phyloP scores from a whole-genome alignment of 441 rosid genomes.

The Eruca vesicaria region DNA sequence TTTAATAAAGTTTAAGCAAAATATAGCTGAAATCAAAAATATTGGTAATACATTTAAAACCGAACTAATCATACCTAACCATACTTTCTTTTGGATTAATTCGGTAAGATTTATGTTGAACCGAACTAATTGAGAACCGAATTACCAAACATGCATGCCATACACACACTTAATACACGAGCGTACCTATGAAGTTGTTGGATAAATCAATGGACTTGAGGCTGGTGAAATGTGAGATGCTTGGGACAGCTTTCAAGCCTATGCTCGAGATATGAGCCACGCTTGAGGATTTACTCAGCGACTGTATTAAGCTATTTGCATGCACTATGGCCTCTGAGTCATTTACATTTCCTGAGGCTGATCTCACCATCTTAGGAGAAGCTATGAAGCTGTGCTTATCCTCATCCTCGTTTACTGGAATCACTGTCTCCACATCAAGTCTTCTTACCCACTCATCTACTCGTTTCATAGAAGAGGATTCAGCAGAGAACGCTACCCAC shows the following conservation, averaged over 20 bases:
- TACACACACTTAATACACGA: background rate
- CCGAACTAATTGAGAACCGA: no score
- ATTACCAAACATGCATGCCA: background rate
- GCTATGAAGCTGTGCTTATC: conserved; percentile 40
- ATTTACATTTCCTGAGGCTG: conserved; percentile 35
- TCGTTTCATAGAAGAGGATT: conserved; percentile 64
- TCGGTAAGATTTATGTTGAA: no score
- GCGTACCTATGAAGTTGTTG: conserved; percentile 76
- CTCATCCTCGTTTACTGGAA: conserved; percentile 37
- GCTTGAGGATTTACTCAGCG: conserved; percentile 78
- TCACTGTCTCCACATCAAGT: conserved; percentile 41
- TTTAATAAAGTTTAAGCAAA: no score
- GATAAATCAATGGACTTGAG: conserved; percentile 86
- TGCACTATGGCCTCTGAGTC: conserved; percentile 61
- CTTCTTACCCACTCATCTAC: conserved; percentile 86
- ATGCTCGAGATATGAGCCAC: conserved; percentile 78
- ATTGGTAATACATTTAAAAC: no score
- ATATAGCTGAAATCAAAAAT: no score
- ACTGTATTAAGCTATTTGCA: conserved; percentile 70
- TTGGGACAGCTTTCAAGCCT: conserved; percentile 83
- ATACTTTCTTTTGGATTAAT: no score
- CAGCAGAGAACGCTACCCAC: conserved; percentile 79
- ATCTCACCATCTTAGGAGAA: conserved; percentile 55
- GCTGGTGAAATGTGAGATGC: conserved; percentile 60
- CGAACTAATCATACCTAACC: no score